Conservation (phyloP, 306 rosid genomes). For the Malus sieversii region DNA sequence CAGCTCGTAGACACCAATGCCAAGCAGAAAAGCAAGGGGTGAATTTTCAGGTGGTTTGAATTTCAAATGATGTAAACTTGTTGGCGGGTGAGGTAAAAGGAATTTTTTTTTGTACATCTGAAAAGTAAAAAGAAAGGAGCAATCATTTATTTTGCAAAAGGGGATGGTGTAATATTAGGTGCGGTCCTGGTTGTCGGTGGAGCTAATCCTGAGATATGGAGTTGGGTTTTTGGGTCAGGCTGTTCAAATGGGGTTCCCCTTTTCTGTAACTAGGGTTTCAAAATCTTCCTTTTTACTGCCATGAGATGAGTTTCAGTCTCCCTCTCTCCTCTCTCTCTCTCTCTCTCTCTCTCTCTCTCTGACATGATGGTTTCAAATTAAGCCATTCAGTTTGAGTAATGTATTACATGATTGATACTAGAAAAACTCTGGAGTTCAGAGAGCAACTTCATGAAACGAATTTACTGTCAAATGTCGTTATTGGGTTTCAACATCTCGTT, state of each 20-base stretch:
- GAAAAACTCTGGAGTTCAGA: no score
- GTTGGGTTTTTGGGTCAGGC: conserved; percentile 23
- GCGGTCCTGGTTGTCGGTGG: conserved; percentile 41
- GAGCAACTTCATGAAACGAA: no score
- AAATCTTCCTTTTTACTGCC: conserved; percentile 12
- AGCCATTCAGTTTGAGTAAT: neutral
- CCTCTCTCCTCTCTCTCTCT: no score
- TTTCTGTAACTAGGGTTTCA: conserved; percentile 16
- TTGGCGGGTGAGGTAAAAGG: conserved; percentile 18
- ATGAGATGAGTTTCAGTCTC: neutral
- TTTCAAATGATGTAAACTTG: conserved; percentile 28
- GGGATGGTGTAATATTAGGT: conserved; percentile 16
- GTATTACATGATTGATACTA: no score
- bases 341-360: no score
- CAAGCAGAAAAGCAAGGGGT: neutral
- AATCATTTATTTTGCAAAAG: conserved; percentile 27
- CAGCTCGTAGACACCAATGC: conserved; percentile 27
- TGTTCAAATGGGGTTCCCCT: conserved; percentile 17
- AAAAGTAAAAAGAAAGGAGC: conserved; percentile 26
- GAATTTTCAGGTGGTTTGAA: conserved; percentile 29
- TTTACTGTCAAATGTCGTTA: no score
- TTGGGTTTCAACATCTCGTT: conserved; percentile 15
- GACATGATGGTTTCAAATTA: neutral
- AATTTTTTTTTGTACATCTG: conserved; percentile 26
- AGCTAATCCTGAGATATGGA: conserved; percentile 27